Conservation (phyloP, 2,329 filamentous ascomycete genomes). For the Stagonosporopsis rhizophila region DNA sequence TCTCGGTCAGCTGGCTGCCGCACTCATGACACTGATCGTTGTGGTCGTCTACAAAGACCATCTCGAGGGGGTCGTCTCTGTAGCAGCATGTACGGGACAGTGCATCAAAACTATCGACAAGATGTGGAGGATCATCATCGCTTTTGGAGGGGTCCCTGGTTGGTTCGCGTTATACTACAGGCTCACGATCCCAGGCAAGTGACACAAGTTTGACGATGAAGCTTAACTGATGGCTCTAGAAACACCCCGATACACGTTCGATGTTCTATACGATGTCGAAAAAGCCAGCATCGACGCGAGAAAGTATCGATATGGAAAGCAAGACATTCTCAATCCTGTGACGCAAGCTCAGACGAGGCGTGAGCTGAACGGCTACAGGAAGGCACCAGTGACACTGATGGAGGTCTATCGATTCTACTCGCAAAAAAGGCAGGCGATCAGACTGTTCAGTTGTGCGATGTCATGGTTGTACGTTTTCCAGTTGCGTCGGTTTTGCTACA, state of each 20-base stretch:
- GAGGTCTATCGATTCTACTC: conserved; percentile 76
- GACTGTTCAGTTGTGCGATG: conserved; percentile 76
- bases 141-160: conserved; percentile 80
- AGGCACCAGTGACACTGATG: conserved; percentile 37
- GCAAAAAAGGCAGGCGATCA: conserved; percentile 72
- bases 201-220: background rate
- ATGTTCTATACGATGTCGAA: conserved; percentile 73
- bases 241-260: conserved; percentile 87
- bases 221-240: conserved; percentile 54
- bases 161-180: conserved; percentile 86
- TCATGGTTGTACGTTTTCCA: conserved; percentile 70
- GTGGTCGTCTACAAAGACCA: conserved; percentile 74
- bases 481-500: background rate
- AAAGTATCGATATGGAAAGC: conserved; percentile 73
- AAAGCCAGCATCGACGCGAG: conserved; percentile 72
- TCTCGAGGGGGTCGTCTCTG: conserved; percentile 60
- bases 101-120: conserved; percentile 80
- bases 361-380: conserved; percentile 46
- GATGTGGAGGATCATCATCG: conserved; percentile 85
- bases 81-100: conserved; percentile 64
- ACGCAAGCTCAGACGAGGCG: conserved; percentile 63
- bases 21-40: conserved; percentile 76
- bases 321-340: conserved; percentile 68
- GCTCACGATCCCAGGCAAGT: conserved; percentile 73
- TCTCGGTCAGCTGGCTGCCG: conserved; percentile 78